Conservation (phyloP, 768 basidiomycete genomes). For the Tephrocybe rancida region DNA sequence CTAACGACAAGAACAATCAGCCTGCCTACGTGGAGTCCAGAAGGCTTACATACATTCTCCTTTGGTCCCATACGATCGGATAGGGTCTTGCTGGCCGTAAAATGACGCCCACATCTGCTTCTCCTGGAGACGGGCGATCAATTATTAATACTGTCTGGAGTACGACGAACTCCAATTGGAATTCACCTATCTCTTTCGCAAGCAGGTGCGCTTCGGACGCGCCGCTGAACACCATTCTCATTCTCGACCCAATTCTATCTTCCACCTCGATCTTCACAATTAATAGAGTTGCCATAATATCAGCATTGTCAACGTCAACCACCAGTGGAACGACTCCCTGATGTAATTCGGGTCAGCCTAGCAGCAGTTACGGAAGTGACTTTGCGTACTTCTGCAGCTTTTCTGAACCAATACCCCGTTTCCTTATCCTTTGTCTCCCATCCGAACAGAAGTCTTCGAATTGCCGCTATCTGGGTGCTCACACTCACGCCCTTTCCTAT, state of each 20-base stretch:
- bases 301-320: conserved; percentile 66
- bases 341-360: conserved; percentile 6
- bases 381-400: conserved; percentile 52
- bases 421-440: conserved; percentile 50
- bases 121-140: conserved; percentile 32
- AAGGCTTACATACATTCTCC: conserved; percentile 52
- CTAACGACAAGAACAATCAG: conserved; percentile 31
- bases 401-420: conserved; percentile 56
- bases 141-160: background rate
- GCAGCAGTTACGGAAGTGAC: background rate
- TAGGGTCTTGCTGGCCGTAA: conserved; percentile 62
- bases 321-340: conserved; percentile 70
- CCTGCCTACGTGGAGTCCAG: background rate
- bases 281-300: conserved; percentile 73
- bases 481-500: conserved; percentile 47
- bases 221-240: conserved; percentile 65
- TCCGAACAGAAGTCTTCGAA: conserved; percentile 62
- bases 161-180: background rate
- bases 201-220: conserved; percentile 67
- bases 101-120: conserved; percentile 51
- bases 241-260: conserved; percentile 51
- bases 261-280: conserved; percentile 72
- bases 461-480: conserved; percentile 65
- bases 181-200: conserved; percentile 63
- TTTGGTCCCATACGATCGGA: conserved; percentile 74